Evolutionary conservation across 2,329 filamentous ascomycete genomes (phyloP).

Genomic region (Cytospora schulzeri): DNA sequence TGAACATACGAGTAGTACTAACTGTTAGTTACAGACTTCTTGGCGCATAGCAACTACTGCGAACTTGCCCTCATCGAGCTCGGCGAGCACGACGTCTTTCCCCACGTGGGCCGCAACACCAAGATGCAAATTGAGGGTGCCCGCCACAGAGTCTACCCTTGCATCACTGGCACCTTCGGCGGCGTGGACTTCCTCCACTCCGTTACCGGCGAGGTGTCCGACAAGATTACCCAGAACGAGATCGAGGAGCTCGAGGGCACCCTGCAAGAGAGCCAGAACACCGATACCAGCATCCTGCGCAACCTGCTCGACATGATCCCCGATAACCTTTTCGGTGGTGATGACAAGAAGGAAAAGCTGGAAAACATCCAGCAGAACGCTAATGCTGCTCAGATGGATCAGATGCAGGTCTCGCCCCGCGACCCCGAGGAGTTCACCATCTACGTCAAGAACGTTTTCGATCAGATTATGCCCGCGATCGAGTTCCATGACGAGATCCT

Average conservation of each 20-base stretch:
- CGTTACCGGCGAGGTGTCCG: conserved; percentile 76
- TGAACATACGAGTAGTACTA: conserved; percentile 6
- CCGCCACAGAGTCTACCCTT: conserved; percentile 69
- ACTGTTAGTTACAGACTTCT: conserved; percentile 62
- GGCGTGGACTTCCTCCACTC: conserved; percentile 94
- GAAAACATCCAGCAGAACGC: conserved; percentile 80
- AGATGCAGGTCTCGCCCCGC: conserved; percentile 72
- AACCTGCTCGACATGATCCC: conserved; percentile 82
- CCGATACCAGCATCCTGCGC: conserved; percentile 74
- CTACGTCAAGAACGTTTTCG: conserved; percentile 73
- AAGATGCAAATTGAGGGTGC: conserved; percentile 69
- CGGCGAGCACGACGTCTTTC: conserved; percentile 79
- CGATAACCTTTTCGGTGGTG: conserved; percentile 74
- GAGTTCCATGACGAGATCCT: conserved; percentile 90
- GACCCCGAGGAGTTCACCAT: conserved; percentile 81
- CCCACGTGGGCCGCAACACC: conserved; percentile 81
- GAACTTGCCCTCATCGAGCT: conserved; percentile 87
- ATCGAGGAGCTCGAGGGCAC: conserved; percentile 86
- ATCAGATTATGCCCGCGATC: conserved; percentile 85
- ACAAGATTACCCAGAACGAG: conserved; percentile 90
- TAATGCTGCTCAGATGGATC: conserved; percentile 72
- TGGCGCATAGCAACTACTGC: conserved; percentile 90
- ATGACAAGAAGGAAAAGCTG: conserved; percentile 73
- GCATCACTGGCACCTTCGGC: conserved; percentile 90
- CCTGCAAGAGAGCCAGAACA: conserved; percentile 64